These are phyloP conservation scores for Mycena citricolor DNA, from an alignment of 1,284 basidiomycete species.

Conservation along the genomic window DNA sequence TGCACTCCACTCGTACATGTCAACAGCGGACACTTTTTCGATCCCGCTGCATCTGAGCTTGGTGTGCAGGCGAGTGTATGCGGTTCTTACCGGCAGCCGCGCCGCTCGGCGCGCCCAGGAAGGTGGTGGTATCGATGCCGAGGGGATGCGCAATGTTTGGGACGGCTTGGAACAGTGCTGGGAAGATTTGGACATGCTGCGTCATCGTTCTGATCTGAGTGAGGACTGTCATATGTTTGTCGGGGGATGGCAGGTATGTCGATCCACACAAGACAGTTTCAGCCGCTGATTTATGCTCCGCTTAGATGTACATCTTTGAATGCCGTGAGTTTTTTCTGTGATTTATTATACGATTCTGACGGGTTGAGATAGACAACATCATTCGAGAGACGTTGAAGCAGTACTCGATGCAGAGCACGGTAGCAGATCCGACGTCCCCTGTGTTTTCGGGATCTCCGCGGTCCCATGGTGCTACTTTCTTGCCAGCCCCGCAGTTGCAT, in stretches of 20 bases:
- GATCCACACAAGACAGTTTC: slow-evolving; percentile 11
- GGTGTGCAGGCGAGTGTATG: slow-evolving; percentile 75
- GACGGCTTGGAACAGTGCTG: slow-evolving; percentile 76
- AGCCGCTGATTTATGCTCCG: slow-evolving; percentile 22
- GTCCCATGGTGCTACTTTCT: slow-evolving; percentile 49
- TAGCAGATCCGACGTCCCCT: slow-evolving; percentile 24
- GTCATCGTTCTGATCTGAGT: slow-evolving; percentile 35
- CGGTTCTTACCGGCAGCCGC: slow-evolving; percentile 69
- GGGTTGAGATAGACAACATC: slow-evolving; percentile 65
- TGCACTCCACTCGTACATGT: slow-evolving; percentile 26
- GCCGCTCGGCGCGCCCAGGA: slow-evolving; percentile 58
- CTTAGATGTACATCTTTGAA: slow-evolving; percentile 74
- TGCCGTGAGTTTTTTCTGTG: slow-evolving; percentile 56
- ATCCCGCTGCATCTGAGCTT: slow-evolving; percentile 69
- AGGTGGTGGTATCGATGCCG: slow-evolving; percentile 53
- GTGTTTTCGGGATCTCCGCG: slow-evolving; percentile 36
- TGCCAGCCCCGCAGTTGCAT: slow-evolving; percentile 43
- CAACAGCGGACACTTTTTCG: slow-evolving; percentile 40
- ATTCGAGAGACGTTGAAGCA: slow-evolving; percentile 65
- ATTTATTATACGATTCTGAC: slow-evolving; percentile 9
- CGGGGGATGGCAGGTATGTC: slow-evolving; percentile 65
- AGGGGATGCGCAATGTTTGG: slow-evolving; percentile 73
- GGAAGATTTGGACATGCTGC: slow-evolving; percentile 75
- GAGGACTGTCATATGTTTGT: slow-evolving; percentile 62
- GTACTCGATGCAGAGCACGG: slow-evolving; percentile 32